Base-by-base conservation (phyloP, 352 stramenopile genomes). In the Pythium diclinum region DNA sequence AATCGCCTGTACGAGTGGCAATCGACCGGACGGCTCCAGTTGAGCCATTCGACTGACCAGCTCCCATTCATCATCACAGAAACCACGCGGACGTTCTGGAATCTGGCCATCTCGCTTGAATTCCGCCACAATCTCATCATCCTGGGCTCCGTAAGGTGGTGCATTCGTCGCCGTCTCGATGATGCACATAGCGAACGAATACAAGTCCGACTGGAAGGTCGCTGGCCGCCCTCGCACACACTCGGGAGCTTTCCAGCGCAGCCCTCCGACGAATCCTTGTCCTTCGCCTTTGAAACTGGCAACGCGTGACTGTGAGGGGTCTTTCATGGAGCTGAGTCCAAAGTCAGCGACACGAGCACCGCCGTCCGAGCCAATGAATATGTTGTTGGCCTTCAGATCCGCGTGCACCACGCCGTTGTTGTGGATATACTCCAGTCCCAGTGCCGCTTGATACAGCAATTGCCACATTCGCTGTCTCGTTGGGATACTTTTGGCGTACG, bases 371-470 rank as follows among this genome's bases (percentile, higher is more conserved):
- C 25, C 60, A 1, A 67, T 42, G 10, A 67, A 30, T 2, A 66
- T 32, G 40, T 66, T 66, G 34, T 70, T 78, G 30, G 78, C 75
- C 67, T 95, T 94, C 19, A 97, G 71, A 52, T 95, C 81, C 5
- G 82, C 79, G 56, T 96, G 87, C 4, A 64, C 58, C 0, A 64
- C 23, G 4, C 23, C 30, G 33, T 58, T 58, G 17, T 36, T 64
- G 72, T 85, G 85, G 30, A 88, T 68, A 59, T 79, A 93, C 10
- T 55, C 38, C 2, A 96, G 63, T 6, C 79, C 85, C 8, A 75
- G 54, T 1, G 68, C 65, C 9, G 72, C 63, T 33, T 74, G 61
- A 42, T 71, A 65, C n/a, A 84, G 44, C 11, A 76, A 17, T 6
- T 46, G 46, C 59, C 61, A 74, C 55, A 69, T 65, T 17, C 8